Percentiles rank a stretch among this genome's conserved stretches.
Conservation (phyloP, 139 green algal genomes). For the Chlorella sorokiniana region DNA sequence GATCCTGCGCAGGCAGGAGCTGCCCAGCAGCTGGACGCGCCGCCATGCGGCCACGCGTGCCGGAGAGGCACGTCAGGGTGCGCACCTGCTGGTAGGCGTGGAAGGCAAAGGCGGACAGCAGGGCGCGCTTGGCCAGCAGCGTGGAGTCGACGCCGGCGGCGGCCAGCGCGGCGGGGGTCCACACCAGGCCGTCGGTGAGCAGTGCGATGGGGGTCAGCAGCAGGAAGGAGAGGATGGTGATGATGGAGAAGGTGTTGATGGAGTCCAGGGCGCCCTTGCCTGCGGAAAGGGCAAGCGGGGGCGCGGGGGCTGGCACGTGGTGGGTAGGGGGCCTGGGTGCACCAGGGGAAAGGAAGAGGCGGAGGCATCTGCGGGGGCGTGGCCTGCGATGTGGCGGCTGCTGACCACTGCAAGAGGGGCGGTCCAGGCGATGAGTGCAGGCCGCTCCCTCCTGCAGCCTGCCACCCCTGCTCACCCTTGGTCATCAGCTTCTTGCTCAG, state of each 20-base stretch:
- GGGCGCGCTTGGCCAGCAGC: conserved; percentile 42
- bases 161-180: conserved; percentile 63
- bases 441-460: not conserved
- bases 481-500: conserved; percentile 98
- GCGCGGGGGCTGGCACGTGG: not conserved
- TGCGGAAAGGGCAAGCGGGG: not conserved
- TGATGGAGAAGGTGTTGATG: conserved; percentile 94
- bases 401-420: too few species aligned
- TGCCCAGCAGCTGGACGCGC: not conserved
- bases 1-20: too few species aligned
- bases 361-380: too few species aligned
- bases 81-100: conserved; percentile 92
- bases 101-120: conserved; percentile 89
- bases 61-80: not conserved
- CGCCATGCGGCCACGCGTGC: not conserved
- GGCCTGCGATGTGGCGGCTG: too few species aligned
- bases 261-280: conserved; percentile 77
- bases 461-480: conserved; percentile 51
- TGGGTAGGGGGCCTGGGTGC: not conserved
- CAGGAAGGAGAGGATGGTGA: conserved; percentile 92
- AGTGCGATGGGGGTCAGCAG: conserved; percentile 80
- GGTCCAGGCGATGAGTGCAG: too few species aligned
- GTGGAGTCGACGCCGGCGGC: conserved; percentile 56
- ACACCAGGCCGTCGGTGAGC: conserved; percentile 60
- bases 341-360: not conserved